Evolutionary conservation across 495 filamentous ascomycete genomes (phyloP), one percentile per base, ranked within the genome.

Genomic region (Usnea hakonensis): DNA sequence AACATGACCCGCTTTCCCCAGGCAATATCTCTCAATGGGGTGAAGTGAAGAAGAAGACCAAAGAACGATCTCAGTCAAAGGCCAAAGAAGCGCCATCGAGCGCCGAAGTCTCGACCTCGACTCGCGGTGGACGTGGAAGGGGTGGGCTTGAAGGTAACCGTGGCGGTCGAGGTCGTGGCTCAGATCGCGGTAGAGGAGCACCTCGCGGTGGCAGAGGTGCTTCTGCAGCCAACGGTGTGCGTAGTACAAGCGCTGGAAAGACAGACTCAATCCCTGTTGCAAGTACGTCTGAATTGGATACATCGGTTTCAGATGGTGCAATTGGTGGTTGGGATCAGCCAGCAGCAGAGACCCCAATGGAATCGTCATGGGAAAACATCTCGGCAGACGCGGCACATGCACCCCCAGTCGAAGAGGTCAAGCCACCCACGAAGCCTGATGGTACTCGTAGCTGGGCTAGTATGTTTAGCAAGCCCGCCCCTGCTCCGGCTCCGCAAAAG

Each of bases 11-110:
- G 58, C 57, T 54, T n/a, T 40, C 55, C 53, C 35, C 69, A 97
- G 93, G 93, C 66, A 86, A 86, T 60, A 88, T 96, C 67, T 85
- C 91, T 64, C 91, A 93, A 79, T 99, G 95, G 89, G 89, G 87
- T 64, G 91, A 96, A 75, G 91, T 97, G 70, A 90, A 93, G 77
- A 96, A 95, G 81, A 87, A 87, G 73, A 87, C 86, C 71, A 90
- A 91, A 75, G 89, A 94, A 71, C 81, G 89, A 65, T 81, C 84
- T 67, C 87, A 86, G 65, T 83, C 93, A 57, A 99, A 96, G 81
- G 76, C 81, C 62, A 92, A 95, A 78, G 88, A 94, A 60, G 71
- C 80, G 50, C 59, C 65, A 40, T 65, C 62, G 40, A 69, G 78
- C 67, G 79, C 77, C 57, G 78, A 83, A 58, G 77, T 80, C 21